phyloP scores from a whole-genome alignment of 768 basidiomycete genomes.

The Xerocomellus amylosporus region DNA sequence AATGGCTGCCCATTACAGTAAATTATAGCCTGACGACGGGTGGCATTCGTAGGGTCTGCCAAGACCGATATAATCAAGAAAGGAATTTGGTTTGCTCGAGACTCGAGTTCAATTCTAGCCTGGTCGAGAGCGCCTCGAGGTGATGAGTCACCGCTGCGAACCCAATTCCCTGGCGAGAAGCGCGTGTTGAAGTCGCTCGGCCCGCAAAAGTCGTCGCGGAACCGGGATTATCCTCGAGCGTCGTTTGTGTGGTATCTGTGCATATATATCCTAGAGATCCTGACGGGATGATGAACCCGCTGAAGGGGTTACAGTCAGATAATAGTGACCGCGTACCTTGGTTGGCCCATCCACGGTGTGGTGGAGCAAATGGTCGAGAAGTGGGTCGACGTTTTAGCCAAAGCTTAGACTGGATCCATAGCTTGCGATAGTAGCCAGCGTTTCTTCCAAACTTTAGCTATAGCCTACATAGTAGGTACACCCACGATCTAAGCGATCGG shows the following conservation, averaged over 20 bases:
- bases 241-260: background rate
- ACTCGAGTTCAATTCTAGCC: too few relatives aligned
- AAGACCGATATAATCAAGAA: background rate
- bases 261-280: background rate
- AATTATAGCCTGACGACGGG: too few relatives aligned
- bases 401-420: background rate
- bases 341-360: too few relatives aligned
- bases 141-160: background rate
- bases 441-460: background rate
- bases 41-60: background rate
- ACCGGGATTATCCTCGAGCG: background rate
- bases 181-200: background rate
- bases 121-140: conserved; percentile 1
- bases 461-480: background rate
- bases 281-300: background rate
- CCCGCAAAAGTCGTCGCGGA: background rate
- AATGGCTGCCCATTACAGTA: too few relatives aligned
- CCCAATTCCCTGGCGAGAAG: background rate
- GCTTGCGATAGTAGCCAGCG: background rate
- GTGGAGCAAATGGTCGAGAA: background rate
- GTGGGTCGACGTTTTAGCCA: background rate
- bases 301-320: too few relatives aligned
- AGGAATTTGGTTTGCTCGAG: background rate
- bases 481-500: background rate
- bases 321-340: background rate